Conservation (phyloP, 352 stramenopile species). For the Phytophthora sp. region DNA sequence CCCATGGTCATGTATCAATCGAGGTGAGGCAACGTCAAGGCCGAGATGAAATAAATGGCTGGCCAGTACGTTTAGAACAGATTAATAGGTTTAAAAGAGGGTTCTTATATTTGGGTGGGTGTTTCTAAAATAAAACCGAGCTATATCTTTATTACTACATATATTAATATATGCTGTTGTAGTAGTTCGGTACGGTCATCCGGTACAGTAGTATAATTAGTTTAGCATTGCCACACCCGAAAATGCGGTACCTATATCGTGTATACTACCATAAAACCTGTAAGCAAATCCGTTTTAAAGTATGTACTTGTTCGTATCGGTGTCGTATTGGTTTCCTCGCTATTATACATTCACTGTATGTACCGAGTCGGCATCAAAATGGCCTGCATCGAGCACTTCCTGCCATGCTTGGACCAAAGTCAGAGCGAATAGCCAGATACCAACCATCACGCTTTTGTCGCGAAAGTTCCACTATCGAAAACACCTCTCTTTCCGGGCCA, state of each 20-base stretch:
- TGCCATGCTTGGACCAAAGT: conserved; percentile 13
- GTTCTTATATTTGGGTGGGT: neutral
- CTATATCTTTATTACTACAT: too few relatives aligned
- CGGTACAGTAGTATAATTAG: too few relatives aligned
- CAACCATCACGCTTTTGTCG: too few relatives aligned
- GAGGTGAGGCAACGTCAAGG: neutral
- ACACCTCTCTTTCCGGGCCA: conserved; percentile 12
- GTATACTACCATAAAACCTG: too few relatives aligned
- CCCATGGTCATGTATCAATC: conserved; percentile 25
- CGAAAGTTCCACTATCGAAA: conserved; percentile 30
- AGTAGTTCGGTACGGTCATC: too few relatives aligned
- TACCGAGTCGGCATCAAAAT: neutral
- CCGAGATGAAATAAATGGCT: conserved; percentile 36
- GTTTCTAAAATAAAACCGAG: neutral
- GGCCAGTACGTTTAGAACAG: conserved; percentile 16
- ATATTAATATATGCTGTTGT: too few relatives aligned
- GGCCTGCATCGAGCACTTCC: neutral
- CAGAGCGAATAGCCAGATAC: conserved; percentile 25
- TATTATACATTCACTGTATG: too few relatives aligned
- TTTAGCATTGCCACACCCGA: too few relatives aligned
- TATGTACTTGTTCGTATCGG: neutral
- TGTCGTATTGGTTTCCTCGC: conserved; percentile 4
- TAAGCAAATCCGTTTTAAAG: too few relatives aligned
- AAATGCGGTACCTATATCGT: too few relatives aligned
- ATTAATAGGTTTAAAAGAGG: neutral